phyloP scores from a whole-genome alignment of 345 rosid species.

The Odontarrhena argentea region DNA sequence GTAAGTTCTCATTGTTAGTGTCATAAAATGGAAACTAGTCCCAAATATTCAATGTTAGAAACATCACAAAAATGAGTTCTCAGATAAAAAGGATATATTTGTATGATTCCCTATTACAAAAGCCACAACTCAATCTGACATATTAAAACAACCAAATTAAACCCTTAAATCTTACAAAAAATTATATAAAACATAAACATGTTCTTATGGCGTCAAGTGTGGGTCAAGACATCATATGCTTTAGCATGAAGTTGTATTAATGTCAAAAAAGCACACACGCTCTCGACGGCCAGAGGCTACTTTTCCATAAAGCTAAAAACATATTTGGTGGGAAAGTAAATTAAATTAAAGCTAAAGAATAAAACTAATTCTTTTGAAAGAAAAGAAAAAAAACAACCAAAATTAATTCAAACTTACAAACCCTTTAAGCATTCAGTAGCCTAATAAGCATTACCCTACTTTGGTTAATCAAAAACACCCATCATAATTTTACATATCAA shows the following conservation, averaged over 20 bases:
- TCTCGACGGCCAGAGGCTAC: constrained; percentile 27
- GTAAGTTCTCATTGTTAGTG: too few relatives aligned
- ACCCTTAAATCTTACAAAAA: too few relatives aligned
- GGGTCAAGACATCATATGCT: constrained; percentile 25
- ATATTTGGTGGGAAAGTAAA: neutral
- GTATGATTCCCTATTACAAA: too few relatives aligned
- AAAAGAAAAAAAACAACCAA: neutral
- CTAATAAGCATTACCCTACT: constrained; percentile 33
- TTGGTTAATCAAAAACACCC: constrained; percentile 36
- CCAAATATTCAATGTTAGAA: too few relatives aligned
- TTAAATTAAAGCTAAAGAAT: constrained; percentile 27
- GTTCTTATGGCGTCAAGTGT: constrained; percentile 17
- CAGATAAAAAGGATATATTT: too few relatives aligned
- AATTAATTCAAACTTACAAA: constrained; percentile 34
- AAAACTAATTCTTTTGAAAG: constrained; percentile 3
- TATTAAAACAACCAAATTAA: too few relatives aligned
- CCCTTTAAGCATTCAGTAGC: constrained; percentile 24
- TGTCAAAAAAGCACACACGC: constrained; percentile 27
- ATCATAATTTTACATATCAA: constrained; percentile 34
- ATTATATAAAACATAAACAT: too few relatives aligned
- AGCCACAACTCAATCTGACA: too few relatives aligned
- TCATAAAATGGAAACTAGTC: too few relatives aligned
- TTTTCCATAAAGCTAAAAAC: constrained; percentile 29
- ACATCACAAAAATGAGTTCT: too few relatives aligned
- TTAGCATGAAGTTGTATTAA: constrained; percentile 15